Base-by-base conservation (phyloP, 306 rosid species). In the Acacia acuminata region DNA sequence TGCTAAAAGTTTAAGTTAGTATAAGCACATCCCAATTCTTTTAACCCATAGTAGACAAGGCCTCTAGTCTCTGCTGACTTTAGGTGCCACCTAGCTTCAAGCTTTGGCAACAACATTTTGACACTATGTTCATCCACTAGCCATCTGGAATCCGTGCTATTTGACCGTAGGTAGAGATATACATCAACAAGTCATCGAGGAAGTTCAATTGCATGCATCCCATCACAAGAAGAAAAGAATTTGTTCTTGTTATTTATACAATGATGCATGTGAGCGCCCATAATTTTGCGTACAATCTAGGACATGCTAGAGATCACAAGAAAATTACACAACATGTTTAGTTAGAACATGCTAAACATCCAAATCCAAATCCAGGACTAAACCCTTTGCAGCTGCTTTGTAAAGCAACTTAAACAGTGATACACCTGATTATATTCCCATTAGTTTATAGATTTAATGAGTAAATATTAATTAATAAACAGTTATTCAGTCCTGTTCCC, bases 151-250 rank as follows among this genome's bases (percentile, higher is more conserved):
- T 38, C 8, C 70, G 1, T 27, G 27, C 27, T 27, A 27, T 27
- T 27, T 27, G 27, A 27, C 27, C 89, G 67, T 82, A 75, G 82
- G 48, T 81, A 86, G 78, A 77, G 73, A 72, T 76, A 72, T 76
- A 77, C 78, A 65, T 76, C 64, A 77, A 66, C 75, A n/a, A 77
- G 75, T 55, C 82, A 79, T 45, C 66, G 70, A 71, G 65, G 72
- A 71, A 78, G 71, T 75, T 55, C 65, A 78, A 25, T 73, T 78
- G 83, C 77, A 73, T 76, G 81, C 77, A 65, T 77, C 73, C 76
- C 65, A 58, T 70, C 90, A 65, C 61, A 65, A 72, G 38, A 77
- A 73, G 30, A 53, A 24, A 84, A 17, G 7, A 76, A 72, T 66
- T 76, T 66, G 66, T 45, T 65, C 79, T 40, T 48, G 61, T 79